Evolutionary conservation across 768 basidiomycete species (phyloP), one percentile per base, ranked within the genome.

Genomic region (Phaeolepiota aurea): DNA sequence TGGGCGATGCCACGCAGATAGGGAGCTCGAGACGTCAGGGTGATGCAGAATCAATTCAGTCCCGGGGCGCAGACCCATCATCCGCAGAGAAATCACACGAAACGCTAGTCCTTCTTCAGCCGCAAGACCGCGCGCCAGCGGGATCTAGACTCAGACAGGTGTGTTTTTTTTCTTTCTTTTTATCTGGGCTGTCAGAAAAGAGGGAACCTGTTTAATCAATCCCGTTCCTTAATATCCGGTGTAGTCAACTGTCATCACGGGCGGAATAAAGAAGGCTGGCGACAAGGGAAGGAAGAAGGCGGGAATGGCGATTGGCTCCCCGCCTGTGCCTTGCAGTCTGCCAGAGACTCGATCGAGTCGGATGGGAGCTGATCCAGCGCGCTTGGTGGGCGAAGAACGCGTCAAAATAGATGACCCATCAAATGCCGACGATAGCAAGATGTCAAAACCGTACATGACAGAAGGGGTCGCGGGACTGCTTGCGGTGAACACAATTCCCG

Each of bases 401-500:
- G n/a, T n/a, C n/a, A n/a, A n/a, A n/a, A n/a, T n/a, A n/a, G n/a
- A n/a, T n/a, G n/a, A n/a, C n/a, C n/a, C n/a, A n/a, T n/a, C n/a
- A n/a, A n/a, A n/a, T n/a, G 9, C 33, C 16, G 33, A 35, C 12
- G 18, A 35, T 35, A 35, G 33, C 18, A 35, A 9, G 33, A 16
- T 35, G 9, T 35, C 33, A 15, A 35, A 16, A 7, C 33, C 16
- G 7, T 50, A 52, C 31, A 46, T 44, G 31, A 50, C 50, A 41
- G 58, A 55, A 25, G 67, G 66, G 33, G 59, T 72, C 47, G 70
- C 74, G 41, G 65, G 61, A 45, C 62, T 67, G 49, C 64, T 78
- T 47, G 55, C 79, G 50, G 64, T 64, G 45, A 74, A 71, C 45
- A 70, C 42, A 64, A 76, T 54, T 63, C 62, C 41, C 42, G 73